phyloP scores from a whole-genome alignment of 768 basidiomycete genomes.

The Tephrocybe sp. region DNA sequence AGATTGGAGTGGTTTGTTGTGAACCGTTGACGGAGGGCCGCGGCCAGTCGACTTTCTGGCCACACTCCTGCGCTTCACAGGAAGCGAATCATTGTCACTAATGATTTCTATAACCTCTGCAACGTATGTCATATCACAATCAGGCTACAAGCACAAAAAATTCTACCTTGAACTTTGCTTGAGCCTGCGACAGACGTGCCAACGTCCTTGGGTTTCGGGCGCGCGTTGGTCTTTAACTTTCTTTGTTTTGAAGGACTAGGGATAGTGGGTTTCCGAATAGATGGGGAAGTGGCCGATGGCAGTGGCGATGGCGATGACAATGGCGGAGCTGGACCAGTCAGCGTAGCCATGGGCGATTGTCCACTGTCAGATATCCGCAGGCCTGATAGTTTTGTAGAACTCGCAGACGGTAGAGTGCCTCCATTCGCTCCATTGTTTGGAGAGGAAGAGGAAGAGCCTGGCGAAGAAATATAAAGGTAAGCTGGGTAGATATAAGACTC shows the following conservation, averaged over 20 bases:
- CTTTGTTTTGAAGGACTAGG: neutral
- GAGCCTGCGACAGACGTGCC: neutral
- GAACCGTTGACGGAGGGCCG: constrained; percentile 6
- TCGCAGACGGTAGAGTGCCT: neutral
- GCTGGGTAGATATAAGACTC: neutral
- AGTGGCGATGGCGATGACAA: neutral
- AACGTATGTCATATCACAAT: neutral
- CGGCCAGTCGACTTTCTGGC: neutral
- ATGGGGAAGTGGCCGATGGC: neutral
- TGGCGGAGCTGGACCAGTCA: neutral
- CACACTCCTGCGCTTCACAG: neutral
- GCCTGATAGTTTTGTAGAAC: neutral
- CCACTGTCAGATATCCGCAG: neutral
- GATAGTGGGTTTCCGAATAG: neutral
- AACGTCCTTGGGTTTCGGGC: neutral
- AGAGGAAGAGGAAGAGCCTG: neutral
- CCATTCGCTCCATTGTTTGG: neutral
- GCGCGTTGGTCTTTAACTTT: neutral
- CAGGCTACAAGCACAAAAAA: too few species aligned
- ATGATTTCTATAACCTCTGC: constrained; percentile 11
- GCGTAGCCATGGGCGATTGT: neutral
- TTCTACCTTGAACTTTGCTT: too few species aligned
- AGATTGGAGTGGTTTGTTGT: neutral
- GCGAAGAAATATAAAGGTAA: neutral
- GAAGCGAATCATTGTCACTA: neutral